Base-by-base conservation (phyloP, 2,329 filamentous ascomycete genomes). In the Chaetomium olivaceum region DNA sequence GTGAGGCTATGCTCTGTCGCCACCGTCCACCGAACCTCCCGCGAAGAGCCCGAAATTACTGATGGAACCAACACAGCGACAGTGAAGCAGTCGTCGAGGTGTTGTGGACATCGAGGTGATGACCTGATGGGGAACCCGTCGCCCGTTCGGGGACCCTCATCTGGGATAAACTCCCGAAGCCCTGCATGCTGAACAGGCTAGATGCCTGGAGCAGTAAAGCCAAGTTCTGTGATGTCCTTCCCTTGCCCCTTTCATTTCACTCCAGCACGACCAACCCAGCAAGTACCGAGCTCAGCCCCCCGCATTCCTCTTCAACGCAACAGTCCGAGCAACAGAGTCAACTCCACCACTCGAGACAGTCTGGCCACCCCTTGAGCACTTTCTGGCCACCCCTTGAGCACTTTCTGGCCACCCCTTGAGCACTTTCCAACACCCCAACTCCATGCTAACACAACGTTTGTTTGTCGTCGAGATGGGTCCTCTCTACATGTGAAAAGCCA, bases 121-220 rank as follows among this genome's bases (percentile, higher is more conserved):
- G 50, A 16, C 21, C 14, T 54, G 23, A 29, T 16, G 25, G 51
- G 14, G 51, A n/a, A 43, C 16, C 23, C 23, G 19, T 29, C 27
- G 54, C 21, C 31, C 54, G 19, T 19, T 39, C 54, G 54, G 31
- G 11, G 29, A 9, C 29, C 54, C 31, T 39, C 54, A 27, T 39
- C 31, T 25, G n/a, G 21, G 21, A 57, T 39, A 12, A 57, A 39
- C 33, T 31, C 31, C 12, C 51, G 12, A 23, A 25, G 31, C 29
- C n/a, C 19, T 33, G 31, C 19, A 57, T 12, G 23, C 19, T 25
- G 54, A 57, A 25, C 54, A 57, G 54, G 54, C 54, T 39, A 57
- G 31, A 57, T 57, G 54, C 54, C 16, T 57, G 29, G n/a, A 57
- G 21, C 54, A 57, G 29, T 8, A 39, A 39, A 39, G 54, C 31